Conservation (phyloP, 2,329 filamentous ascomycete genomes). For the Fusarium kyushuense region DNA sequence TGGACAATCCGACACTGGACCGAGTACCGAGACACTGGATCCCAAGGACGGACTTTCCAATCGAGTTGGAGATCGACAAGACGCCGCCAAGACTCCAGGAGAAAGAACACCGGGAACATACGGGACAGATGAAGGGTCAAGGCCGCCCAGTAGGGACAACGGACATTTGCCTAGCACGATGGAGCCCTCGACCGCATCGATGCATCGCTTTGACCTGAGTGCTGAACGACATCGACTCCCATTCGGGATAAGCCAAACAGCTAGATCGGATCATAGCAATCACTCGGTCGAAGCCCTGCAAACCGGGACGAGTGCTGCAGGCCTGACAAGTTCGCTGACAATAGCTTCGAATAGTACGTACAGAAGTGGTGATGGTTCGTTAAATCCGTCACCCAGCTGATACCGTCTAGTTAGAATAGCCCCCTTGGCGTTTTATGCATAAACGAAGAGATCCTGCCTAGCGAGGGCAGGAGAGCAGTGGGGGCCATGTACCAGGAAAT, state of each 20-base stretch:
- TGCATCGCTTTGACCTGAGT: slow-evolving; percentile 41
- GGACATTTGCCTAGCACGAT: slow-evolving; percentile 34
- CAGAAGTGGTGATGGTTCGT: slow-evolving; percentile 35
- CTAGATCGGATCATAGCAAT: slow-evolving; percentile 26
- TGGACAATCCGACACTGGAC: slow-evolving; percentile 33
- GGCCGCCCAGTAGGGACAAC: slow-evolving; percentile 42
- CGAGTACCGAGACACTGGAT: slow-evolving; percentile 29
- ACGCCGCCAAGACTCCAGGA: slow-evolving; percentile 25
- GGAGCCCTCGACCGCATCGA: slow-evolving; percentile 38
- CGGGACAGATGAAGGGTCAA: slow-evolving; percentile 37
- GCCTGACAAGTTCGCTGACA: slow-evolving; percentile 18
- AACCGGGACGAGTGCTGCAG: slow-evolving; percentile 8
- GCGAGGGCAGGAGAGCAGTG: neutral
- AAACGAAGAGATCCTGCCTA: neutral
- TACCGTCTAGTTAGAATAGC: slow-evolving; percentile 16
- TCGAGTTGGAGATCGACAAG: slow-evolving; percentile 34
- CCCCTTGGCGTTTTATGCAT: slow-evolving; percentile 11
- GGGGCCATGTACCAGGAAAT: neutral
- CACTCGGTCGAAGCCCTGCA: slow-evolving; percentile 28
- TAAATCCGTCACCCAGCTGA: slow-evolving; percentile 41
- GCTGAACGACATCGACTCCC: slow-evolving; percentile 42
- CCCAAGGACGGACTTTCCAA: slow-evolving; percentile 19
- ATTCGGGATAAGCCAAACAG: slow-evolving; percentile 19
- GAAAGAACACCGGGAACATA: slow-evolving; percentile 40
- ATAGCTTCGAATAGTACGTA: slow-evolving; percentile 28